Base-by-base conservation (phyloP, 108 stramenopile genomes). In the Asterionellopsis glacialis region DNA sequence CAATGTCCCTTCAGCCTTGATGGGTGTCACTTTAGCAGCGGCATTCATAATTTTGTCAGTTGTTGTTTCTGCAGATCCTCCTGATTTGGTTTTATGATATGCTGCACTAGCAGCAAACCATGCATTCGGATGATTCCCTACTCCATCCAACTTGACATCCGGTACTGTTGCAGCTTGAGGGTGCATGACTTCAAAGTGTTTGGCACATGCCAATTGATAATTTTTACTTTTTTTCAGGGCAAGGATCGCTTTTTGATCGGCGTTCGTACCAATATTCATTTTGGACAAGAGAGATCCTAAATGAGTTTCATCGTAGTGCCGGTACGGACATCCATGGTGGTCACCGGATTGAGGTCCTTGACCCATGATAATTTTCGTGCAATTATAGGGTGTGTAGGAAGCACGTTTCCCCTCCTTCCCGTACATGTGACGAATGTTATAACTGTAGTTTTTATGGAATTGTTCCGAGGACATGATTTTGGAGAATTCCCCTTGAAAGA, bases 271-370 rank as follows among this genome's bases (percentile, higher is more conserved):
- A 69, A 96, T 69, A 51, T 88, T 74, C 43, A 85, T 57, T 49
- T 72, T 65, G 11, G 62, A 56, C 23, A 95, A 61, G 28, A 88
- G 53, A 19, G 64, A 54, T 25, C 65, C 55, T 14, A 98, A 76
- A 47, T 94, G 81, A 27, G 77, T 61, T 33, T 89, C 93, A 41
- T 87, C 85, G 50, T 74, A 87, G 72, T 96, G 94, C 33, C 87
- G 83, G 86, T 84, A 99, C 22, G 98, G 97, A 84, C 98, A 99
- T 9, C 98, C 98, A 69, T 99, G 97, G 72, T 91, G 83, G 22
- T 96, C 94, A 22, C 94, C 96, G 0, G 90, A 88, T 24, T 69
- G 61, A 27, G 80, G 80, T 11, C 71, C 71, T 51, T 33, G 43
- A 16, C 95, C 93, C 70, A 88, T 72, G 57, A 99, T 94, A 67